phyloP scores from a whole-genome alignment of 768 basidiomycete genomes.

The Pleurotus tuoliensis region DNA sequence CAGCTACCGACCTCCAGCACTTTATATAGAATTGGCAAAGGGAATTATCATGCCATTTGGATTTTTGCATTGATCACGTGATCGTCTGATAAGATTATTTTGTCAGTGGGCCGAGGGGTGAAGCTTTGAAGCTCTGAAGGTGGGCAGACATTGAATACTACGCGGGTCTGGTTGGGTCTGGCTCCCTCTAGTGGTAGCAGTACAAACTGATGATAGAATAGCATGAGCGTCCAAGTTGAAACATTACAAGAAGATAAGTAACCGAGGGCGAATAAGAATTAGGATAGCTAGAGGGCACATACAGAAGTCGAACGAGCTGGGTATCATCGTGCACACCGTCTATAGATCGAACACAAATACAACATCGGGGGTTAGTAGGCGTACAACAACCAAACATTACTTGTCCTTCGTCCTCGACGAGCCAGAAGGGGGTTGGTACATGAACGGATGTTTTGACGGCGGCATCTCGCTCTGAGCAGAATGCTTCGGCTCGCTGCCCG shows the following conservation, averaged over 20 bases:
- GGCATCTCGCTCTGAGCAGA: slow-evolving; percentile 6
- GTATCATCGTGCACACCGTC: too few species aligned
- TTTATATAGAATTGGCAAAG: neutral
- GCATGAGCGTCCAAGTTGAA: neutral
- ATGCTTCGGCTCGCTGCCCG: slow-evolving; percentile 17
- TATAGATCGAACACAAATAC: neutral
- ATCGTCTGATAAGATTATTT: neutral
- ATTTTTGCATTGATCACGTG: neutral
- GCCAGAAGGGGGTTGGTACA: slow-evolving; percentile 42
- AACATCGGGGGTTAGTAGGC: neutral
- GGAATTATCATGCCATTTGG: slow-evolving; percentile 6
- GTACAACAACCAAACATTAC: neutral
- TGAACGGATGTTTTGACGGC: slow-evolving; percentile 35
- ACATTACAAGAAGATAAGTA: too few species aligned
- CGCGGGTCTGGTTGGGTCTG: too few species aligned
- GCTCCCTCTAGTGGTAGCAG: neutral
- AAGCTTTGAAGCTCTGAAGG: too few species aligned
- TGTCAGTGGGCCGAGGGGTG: neutral
- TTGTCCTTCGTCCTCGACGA: slow-evolving; percentile 2
- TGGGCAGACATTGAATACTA: too few species aligned
- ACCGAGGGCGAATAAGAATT: neutral
- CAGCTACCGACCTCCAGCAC: neutral
- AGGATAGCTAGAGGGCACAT: neutral
- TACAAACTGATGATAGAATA: neutral
- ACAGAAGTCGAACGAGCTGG: neutral